phyloP scores from a whole-genome alignment of 2,329 filamentous ascomycete genomes.

The Ophiobolus disseminans region DNA sequence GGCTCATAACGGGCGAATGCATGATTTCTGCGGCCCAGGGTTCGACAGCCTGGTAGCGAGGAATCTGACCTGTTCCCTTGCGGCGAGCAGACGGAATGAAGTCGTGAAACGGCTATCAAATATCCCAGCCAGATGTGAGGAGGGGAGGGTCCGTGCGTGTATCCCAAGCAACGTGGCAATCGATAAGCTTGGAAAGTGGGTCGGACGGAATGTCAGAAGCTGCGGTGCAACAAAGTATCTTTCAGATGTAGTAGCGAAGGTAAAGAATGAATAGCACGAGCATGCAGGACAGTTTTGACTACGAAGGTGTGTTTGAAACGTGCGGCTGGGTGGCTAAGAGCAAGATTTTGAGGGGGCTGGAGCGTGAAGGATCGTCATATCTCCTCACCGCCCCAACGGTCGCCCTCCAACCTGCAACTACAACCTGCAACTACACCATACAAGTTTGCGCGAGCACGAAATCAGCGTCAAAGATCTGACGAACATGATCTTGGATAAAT shows the following conservation, averaged over 20 bases:
- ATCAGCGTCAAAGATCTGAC: too few relatives aligned
- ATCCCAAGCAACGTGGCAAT: slow-evolving; percentile 9
- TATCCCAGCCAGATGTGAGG: background rate
- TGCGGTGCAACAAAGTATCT: slow-evolving; percentile 21
- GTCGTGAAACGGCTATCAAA: slow-evolving; percentile 10
- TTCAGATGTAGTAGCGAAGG: slow-evolving; percentile 11
- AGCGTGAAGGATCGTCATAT: slow-evolving; percentile 21
- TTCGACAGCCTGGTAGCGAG: slow-evolving; percentile 25
- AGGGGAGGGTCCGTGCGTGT: slow-evolving; percentile 1
- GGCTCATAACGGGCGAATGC: slow-evolving; percentile 32
- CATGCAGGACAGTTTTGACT: slow-evolving; percentile 19
- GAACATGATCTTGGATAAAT: too few relatives aligned
- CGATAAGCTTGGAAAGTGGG: slow-evolving; percentile 11
- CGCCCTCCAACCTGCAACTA: too few relatives aligned
- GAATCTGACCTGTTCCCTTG: slow-evolving; percentile 26
- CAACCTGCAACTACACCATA: too few relatives aligned
- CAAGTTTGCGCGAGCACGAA: too few relatives aligned
- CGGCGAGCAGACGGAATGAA: slow-evolving; percentile 23
- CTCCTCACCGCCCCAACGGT: slow-evolving; percentile 33
- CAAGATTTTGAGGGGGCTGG: slow-evolving; percentile 29
- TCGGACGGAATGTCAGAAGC: slow-evolving; percentile 11
- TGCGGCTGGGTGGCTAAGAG: slow-evolving; percentile 27
- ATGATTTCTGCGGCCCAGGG: slow-evolving; percentile 20
- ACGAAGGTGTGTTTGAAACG: slow-evolving; percentile 18
- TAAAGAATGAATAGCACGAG: slow-evolving; percentile 18